phyloP scores from a whole-genome alignment of 176 grass and related monocot species.

The Musa acuminata region DNA sequence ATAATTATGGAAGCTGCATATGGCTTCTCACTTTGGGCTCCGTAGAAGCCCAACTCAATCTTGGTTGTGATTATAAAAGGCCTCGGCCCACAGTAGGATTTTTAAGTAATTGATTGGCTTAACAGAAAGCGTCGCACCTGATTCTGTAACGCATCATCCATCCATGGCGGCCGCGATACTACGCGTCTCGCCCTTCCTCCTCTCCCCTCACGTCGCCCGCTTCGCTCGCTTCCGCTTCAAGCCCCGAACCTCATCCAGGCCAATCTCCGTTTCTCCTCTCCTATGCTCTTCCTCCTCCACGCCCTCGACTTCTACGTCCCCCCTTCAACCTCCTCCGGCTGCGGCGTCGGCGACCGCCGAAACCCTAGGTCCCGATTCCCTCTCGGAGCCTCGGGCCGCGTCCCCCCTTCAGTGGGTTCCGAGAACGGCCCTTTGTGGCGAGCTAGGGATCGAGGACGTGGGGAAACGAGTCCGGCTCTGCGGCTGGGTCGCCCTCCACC shows the following conservation, averaged over 20 bases:
- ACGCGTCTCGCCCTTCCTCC: slow-evolving; percentile 57
- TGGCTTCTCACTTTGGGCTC: too few species aligned
- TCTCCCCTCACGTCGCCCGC: slow-evolving; percentile 25
- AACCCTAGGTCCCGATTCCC: slow-evolving; percentile 35
- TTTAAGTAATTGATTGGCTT: too few species aligned
- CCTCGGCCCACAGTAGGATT: too few species aligned
- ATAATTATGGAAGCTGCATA: too few species aligned
- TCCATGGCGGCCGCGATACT: slow-evolving; percentile 34
- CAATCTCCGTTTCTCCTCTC: slow-evolving; percentile 28
- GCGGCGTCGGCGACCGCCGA: slow-evolving; percentile 2
- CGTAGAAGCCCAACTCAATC: too few species aligned
- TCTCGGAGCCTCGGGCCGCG: slow-evolving; percentile 24
- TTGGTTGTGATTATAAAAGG: too few species aligned
- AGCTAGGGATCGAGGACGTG: slow-evolving; percentile 46
- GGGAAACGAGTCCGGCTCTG: slow-evolving; percentile 68
- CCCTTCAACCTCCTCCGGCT: background rate
- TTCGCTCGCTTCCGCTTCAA: slow-evolving; percentile 23
- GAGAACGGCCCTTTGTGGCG: slow-evolving; percentile 54
- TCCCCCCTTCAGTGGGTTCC: slow-evolving; percentile 48
- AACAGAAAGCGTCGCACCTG: too few species aligned
- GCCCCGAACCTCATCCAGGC: background rate
- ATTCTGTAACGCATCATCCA: background rate
- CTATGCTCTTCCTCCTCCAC: slow-evolving; percentile 9
- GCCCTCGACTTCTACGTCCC: slow-evolving; percentile 3
- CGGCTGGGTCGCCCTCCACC: slow-evolving; percentile 85